Conservation (phyloP, 345 rosid genomes). For the Camelina laxa region DNA sequence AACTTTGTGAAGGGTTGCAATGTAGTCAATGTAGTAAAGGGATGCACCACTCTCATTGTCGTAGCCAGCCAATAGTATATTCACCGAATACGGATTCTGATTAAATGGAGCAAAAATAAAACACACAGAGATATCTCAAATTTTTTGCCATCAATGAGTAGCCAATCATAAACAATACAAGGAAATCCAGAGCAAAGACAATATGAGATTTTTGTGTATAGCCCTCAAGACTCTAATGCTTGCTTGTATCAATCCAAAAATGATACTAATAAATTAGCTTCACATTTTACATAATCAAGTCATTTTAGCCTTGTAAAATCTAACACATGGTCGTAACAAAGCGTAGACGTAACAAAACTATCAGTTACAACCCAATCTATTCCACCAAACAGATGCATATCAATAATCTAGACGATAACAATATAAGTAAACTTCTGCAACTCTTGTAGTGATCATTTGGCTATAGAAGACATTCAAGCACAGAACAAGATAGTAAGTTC, state of each 20-base stretch:
- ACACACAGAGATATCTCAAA: background rate
- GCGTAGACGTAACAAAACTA: background rate
- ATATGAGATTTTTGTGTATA: background rate
- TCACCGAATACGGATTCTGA: constrained; percentile 88
- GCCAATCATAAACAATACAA: background rate
- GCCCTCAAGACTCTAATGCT: background rate
- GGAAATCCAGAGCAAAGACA: background rate
- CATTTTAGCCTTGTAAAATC: background rate
- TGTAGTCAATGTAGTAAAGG: constrained; percentile 93
- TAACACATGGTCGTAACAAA: constrained; percentile 2
- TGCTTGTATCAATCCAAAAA: background rate
- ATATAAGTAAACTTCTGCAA: background rate
- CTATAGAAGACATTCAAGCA: background rate
- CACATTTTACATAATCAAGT: background rate
- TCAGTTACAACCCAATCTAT: background rate
- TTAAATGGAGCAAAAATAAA: constrained; percentile 14
- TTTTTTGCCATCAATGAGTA: background rate
- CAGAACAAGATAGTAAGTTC: background rate
- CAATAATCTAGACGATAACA: background rate
- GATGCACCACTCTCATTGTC: constrained; percentile 92
- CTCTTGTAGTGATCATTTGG: background rate
- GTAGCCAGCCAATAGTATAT: constrained; percentile 88
- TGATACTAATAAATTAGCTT: background rate
- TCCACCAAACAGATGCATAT: background rate
- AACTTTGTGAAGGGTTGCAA: constrained; percentile 96